Evolutionary conservation across 129 eudicot species (phyloP), one percentile per base, ranked within the genome.

Genomic region (Pittosporum tobira): DNA sequence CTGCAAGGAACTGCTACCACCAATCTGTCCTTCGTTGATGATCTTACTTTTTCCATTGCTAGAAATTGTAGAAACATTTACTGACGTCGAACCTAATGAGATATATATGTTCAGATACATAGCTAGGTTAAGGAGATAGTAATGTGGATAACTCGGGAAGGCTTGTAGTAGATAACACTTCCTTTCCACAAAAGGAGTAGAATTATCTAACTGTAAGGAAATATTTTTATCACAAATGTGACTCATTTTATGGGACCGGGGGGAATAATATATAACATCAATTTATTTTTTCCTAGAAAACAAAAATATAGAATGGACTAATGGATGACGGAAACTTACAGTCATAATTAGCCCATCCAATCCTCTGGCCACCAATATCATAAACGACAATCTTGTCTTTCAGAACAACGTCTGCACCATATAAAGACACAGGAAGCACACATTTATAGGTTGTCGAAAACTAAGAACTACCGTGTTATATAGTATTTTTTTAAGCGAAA

Each of bases 291-390:
- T 29, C 13, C 21, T 30, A 5, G 3, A 16, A 29, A 30, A 21
- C 8, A n/a, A 18, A 8, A 30, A 31, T 21, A 30, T 21, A 29
- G 1, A 53, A 27, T 43, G 6, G 28, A 13, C 45, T 0, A 29
- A 27, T 43, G 6, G 28, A 13, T 61, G 0, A 29, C 15, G 45
- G 29, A 61, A 61, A 73, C 95, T 82, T 89, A 89, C 97, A 89
- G 69, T 89, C 93, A 57, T 89, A 85, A 65, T 80, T 73, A 16
- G 79, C 94, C 97, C 97, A 89, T 67, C 97, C 97, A 56, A 89
- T 80, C 59, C 94, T 72, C 54, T 82, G 97, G 63, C 83, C 83
- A 61, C 78, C 97, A n/a, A 89, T 68, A 76, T 89, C 95, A 69
- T 89, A 85, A 16, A 85, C 95, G 68, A 89, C 69, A 64, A 80